These are phyloP conservation scores for Apiospora rasikravindrae DNA, from an alignment of 2,329 filamentous ascomycete species.

Conservation along the genomic window DNA sequence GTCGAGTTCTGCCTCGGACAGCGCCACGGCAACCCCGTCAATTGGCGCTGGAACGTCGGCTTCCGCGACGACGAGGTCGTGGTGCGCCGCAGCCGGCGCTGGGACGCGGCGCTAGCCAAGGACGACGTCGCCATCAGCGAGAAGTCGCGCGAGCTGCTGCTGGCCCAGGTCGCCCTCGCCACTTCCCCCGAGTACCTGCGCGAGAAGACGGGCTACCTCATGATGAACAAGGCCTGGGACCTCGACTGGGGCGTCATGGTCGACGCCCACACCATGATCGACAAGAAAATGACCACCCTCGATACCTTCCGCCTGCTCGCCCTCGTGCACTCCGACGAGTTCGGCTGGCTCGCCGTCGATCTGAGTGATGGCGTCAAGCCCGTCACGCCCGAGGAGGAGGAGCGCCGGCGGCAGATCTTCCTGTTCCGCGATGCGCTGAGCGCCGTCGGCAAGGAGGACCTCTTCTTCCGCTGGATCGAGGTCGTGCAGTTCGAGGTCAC, in stretches of 20 bases:
- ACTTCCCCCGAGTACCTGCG: conserved; percentile 70
- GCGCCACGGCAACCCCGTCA: conserved; percentile 63
- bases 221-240: conserved; percentile 86
- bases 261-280: conserved; percentile 71
- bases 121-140: conserved; percentile 56
- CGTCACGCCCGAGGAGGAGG: conserved; percentile 60
- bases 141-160: conserved; percentile 62
- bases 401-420: conserved; percentile 75
- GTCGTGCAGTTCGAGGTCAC: conserved; percentile 87
- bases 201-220: conserved; percentile 85
- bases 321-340: conserved; percentile 69
- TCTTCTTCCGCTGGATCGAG: conserved; percentile 94
- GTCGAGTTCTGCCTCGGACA: conserved; percentile 71
- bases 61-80: conserved; percentile 83
- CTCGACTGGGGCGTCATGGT: conserved; percentile 86
- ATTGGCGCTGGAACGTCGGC: conserved; percentile 76
- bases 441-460: conserved; percentile 79
- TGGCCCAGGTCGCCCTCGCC: conserved; percentile 68
- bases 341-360: conserved; percentile 75
- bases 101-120: conserved; percentile 63
- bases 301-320: conserved; percentile 75
- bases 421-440: conserved; percentile 78
- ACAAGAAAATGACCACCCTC: conserved; percentile 62
- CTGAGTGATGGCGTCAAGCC: conserved; percentile 45
- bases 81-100: conserved; percentile 76